Conservation (phyloP, 1,284 basidiomycete genomes). For the Moesziomyces globuligerus region DNA sequence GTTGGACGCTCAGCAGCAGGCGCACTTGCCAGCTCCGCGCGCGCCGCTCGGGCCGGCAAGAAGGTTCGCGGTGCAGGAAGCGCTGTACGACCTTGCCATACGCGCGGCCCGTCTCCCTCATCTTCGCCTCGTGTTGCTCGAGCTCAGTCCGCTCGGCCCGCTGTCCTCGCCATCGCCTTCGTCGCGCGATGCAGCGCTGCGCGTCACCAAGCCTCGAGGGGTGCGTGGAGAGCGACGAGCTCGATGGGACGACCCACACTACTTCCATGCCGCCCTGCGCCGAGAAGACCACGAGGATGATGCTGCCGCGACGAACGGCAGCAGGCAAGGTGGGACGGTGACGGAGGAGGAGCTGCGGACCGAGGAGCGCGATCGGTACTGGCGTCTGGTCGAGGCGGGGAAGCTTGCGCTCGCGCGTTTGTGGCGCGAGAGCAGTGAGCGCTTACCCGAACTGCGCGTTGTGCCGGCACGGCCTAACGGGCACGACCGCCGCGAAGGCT, state of each 20-base stretch:
- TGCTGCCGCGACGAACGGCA: background rate
- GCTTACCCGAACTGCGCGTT: constrained; percentile 23
- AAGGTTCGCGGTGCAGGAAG: constrained; percentile 39
- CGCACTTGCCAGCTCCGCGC: constrained; percentile 21
- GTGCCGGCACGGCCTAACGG: constrained; percentile 31
- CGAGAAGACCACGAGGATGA: background rate
- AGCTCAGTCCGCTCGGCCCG: constrained; percentile 26
- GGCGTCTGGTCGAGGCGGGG: constrained; percentile 24
- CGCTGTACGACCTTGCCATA: constrained; percentile 25
- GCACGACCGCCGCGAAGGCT: constrained; percentile 40
- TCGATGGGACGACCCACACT: background rate
- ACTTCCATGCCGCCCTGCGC: constrained; percentile 1
- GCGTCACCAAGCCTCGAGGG: too few relatives aligned
- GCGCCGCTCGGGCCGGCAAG: constrained; percentile 36
- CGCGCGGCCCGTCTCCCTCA: constrained; percentile 24
- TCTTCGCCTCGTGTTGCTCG: constrained; percentile 26
- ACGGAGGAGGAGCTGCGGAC: constrained; percentile 22
- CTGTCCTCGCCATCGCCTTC: constrained; percentile 5
- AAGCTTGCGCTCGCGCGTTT: constrained; percentile 22
- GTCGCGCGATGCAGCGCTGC: background rate
- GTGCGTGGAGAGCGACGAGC: background rate
- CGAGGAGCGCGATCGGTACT: constrained; percentile 29
- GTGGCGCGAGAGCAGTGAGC: constrained; percentile 6
- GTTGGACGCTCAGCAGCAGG: constrained; percentile 21
- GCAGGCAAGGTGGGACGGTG: background rate